Evolutionary conservation across 139 green algal species (phyloP), one percentile per base, ranked within the genome.

Genomic region (Klebsormidium nitens): DNA sequence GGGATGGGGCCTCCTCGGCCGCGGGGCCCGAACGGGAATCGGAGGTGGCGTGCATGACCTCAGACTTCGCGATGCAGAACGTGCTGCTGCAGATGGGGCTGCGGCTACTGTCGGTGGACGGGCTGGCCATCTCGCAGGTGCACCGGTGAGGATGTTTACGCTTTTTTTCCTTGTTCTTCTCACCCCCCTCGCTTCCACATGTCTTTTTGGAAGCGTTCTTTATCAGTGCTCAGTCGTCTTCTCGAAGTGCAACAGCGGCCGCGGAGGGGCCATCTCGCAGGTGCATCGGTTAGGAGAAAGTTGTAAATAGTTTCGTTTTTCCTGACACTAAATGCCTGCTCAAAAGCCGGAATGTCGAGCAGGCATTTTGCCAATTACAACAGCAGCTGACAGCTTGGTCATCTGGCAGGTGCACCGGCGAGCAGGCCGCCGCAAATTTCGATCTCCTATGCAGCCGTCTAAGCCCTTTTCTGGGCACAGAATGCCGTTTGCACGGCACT

Each of bases 21-120:
- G 11, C 17, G 31, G 11, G 31, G 55, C 55, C 55, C 31, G 26
- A 40, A 42, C 38, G 17, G 19, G 36, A 80, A 40, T 85, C 69
- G 47, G 71, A 50, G n/a, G 80, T 97, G 32, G 74, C 79, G 35
- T 77, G 28, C 36, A 64, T 96, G 17, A 98, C 93, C 11, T 90
- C 80, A 1, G 93, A 98, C 72, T 98, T 93, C 70, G 84, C 92
- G 1, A 98, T 98, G 92, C 93, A 98, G 83, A 98, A 98, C 72
- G 92, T 98, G 69, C 75, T 92, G 50, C 73, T 96, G 73, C 79
- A 85, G 64, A 82, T 84, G 74, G 71, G 66, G 6, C 56, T 84
- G 40, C 69, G 73, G 28, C 69, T 84, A 2, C 70, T 91, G 14
- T 82, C 88, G 1, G 80, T 78, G 4, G 86, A 96, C 77, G 92